Conservation (phyloP, 495 filamentous ascomycete genomes). For the Hypoxylon trugodes region DNA sequence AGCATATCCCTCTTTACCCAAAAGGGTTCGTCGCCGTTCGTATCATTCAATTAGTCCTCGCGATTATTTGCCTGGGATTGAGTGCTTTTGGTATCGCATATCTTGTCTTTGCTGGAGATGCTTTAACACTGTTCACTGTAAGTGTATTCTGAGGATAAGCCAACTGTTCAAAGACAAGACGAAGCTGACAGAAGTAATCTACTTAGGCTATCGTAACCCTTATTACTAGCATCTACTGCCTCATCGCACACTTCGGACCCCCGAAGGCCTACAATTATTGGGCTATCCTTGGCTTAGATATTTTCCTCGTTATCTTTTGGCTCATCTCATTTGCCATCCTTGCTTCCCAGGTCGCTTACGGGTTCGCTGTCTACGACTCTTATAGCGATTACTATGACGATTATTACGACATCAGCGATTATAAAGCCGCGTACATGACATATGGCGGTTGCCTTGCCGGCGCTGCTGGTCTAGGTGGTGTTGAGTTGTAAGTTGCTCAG, state of each 20-base stretch:
- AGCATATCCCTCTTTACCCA: conserved; percentile 57
- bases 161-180: neutral
- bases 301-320: conserved; percentile 57
- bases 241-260: conserved; percentile 45
- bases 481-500: conserved; percentile 52
- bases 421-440: conserved; percentile 16
- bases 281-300: conserved; percentile 56
- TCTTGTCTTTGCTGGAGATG: conserved; percentile 41
- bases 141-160: conserved; percentile 12
- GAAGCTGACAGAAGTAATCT: conserved; percentile 19
- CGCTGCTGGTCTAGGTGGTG: conserved; percentile 48
- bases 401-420: conserved; percentile 21
- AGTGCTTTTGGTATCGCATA: conserved; percentile 65
- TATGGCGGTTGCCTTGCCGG: conserved; percentile 40
- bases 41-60: conserved; percentile 67
- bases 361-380: conserved; percentile 15
- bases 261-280: conserved; percentile 58
- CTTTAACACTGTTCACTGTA: conserved; percentile 54
- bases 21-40: conserved; percentile 65
- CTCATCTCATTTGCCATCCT: conserved; percentile 53
- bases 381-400: conserved; percentile 36
- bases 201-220: conserved; percentile 51
- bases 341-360: conserved; percentile 45
- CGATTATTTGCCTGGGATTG: conserved; percentile 72
- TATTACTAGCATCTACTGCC: conserved; percentile 50